Base-by-base conservation (phyloP, 495 filamentous ascomycete species). In the Trichoderma erinaceum region DNA sequence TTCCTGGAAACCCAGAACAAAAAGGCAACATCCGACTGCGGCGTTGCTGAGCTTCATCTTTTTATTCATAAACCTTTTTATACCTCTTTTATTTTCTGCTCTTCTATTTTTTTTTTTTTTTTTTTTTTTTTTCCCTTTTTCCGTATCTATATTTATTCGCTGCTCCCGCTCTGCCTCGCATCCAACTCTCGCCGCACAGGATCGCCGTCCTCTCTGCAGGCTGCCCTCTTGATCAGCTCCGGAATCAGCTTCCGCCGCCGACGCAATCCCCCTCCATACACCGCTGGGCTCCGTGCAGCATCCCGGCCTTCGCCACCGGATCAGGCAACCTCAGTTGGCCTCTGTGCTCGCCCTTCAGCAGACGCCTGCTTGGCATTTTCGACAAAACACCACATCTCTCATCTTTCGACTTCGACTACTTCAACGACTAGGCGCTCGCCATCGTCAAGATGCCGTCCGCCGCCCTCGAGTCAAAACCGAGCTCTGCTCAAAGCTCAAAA, bases 401-500 rank as follows among this genome's bases (percentile, higher is more conserved):
- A 23, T 23, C 48, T 3, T 3, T 21, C 48, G 21, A 52, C 18
- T 21, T 52, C 48, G 21, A 38, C 35, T 21, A 25, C 29, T 23
- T 18, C 4, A 16, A 23, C 48, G 48, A 18, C 56, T 16, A 16
- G 25, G 56, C 41, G 65, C 65, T 41, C 6, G 11, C 21, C 6
- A 44, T 48, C 16, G 4, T 21, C 41, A 48, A 25, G 13, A 66
- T 66, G 65, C 46, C 65, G 65, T 46, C 41, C 41, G 46, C 65
- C 16, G 23, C 56, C 8, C 18, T 61, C 27, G 66, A 67, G 27
- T 61, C 66, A 41, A 38, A 63, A 43, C 52, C 66, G 32, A 23
- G 29, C 41, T 68, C 66, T 38, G 25, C 52, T 25, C 32, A 56
- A 25, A 61, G 66, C 38, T 68, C 66, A n/a, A 68, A 68, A 29